phyloP scores from a whole-genome alignment of 495 filamentous ascomycete genomes.

The Xylaria venustula region DNA sequence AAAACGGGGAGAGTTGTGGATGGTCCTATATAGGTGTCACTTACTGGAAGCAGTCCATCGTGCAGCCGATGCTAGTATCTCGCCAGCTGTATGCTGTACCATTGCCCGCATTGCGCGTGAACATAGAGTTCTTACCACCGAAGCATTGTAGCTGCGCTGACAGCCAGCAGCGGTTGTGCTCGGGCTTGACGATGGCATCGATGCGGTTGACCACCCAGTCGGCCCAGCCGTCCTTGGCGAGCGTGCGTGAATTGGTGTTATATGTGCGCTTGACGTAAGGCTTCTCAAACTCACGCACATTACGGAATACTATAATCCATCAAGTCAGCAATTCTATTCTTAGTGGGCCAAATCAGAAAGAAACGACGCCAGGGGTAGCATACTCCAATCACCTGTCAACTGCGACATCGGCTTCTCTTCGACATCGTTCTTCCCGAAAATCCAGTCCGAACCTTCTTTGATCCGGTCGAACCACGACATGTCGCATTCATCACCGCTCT shows the following conservation, averaged over 20 bases:
- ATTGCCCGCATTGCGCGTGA: constrained; percentile 35
- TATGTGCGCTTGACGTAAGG: constrained; percentile 43
- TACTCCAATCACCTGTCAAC: constrained; percentile 37
- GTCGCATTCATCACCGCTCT: constrained; percentile 30
- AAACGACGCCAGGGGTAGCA: too few relatives aligned
- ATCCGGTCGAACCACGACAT: constrained; percentile 38
- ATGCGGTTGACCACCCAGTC: constrained; percentile 34
- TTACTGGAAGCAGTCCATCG: constrained; percentile 38
- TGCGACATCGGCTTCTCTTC: constrained; percentile 37
- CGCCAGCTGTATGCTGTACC: constrained; percentile 43
- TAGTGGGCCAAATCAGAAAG: too few relatives aligned
- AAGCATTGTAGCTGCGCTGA: constrained; percentile 38
- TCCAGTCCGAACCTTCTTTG: constrained; percentile 26
- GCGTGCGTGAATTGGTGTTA: constrained; percentile 32
- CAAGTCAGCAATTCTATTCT: too few relatives aligned
- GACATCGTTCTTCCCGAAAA: constrained; percentile 20
- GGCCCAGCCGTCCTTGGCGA: constrained; percentile 33
- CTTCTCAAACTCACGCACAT: constrained; percentile 36
- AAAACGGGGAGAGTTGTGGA: neutral
- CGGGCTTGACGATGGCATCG: constrained; percentile 29
- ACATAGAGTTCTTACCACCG: constrained; percentile 39
- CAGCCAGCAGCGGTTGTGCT: constrained; percentile 33
- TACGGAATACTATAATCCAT: too few relatives aligned
- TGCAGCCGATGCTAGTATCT: constrained; percentile 32
- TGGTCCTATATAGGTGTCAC: neutral